Conservation (phyloP, 2,329 filamentous ascomycete genomes). For the Aureobasidium sp. region DNA sequence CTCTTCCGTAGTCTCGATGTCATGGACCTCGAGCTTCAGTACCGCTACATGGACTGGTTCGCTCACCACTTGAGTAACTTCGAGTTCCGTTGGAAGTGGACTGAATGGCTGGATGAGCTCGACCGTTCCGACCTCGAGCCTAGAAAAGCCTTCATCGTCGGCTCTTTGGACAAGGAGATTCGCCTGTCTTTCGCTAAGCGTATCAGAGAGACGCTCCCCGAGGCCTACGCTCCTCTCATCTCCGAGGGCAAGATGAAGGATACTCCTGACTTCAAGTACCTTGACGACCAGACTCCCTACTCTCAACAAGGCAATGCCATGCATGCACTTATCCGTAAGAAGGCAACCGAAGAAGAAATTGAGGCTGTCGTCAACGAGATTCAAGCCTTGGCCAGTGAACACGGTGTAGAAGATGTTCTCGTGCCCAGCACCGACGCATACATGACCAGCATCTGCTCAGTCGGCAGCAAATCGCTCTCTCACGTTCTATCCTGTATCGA, state of each 20-base stretch:
- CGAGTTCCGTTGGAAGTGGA: conserved; percentile 99
- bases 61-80: conserved; percentile 97
- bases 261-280: conserved; percentile 91
- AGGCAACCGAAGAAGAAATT: conserved; percentile 80
- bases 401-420: conserved; percentile 64
- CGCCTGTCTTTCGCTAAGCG: conserved; percentile 91
- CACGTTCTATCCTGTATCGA: conserved; percentile 95
- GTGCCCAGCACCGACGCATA: conserved; percentile 89
- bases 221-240: conserved; percentile 74
- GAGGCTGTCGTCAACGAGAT: conserved; percentile 73
- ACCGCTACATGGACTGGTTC: conserved; percentile 96
- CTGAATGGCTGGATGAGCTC: conserved; percentile 89
- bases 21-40: conserved; percentile 79
- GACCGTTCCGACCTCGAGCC: conserved; percentile 70
- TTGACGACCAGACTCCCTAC: conserved; percentile 68
- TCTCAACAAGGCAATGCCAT: conserved; percentile 78
- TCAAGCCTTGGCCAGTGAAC: conserved; percentile 66
- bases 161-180: conserved; percentile 92
- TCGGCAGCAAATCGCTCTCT: conserved; percentile 91
- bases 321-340: conserved; percentile 70
- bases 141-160: conserved; percentile 86
- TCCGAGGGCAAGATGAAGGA: conserved; percentile 86
- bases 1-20: conserved; percentile 75
- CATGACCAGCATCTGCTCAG: conserved; percentile 84
- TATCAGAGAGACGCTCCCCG: conserved; percentile 86